phyloP scores from a whole-genome alignment of 1,284 basidiomycete genomes.

The Entoloma clypeatum region DNA sequence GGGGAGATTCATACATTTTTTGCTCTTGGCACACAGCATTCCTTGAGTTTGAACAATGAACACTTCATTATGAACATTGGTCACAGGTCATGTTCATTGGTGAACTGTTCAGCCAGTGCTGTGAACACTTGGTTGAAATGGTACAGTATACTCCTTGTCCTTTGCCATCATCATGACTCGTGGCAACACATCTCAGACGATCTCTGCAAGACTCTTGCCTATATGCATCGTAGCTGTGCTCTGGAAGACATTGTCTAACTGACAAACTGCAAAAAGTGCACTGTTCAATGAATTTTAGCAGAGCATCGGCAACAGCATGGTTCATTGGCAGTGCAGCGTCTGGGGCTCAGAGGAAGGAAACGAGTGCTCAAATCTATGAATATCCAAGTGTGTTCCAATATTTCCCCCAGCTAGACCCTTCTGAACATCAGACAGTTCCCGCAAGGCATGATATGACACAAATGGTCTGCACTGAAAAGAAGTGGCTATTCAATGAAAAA shows the following conservation, averaged over 20 bases:
- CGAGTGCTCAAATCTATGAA: neutral
- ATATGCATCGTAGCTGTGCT: neutral
- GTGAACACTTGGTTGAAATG: too few relatives aligned
- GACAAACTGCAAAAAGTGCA: constrained; percentile 1
- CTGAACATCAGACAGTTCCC: constrained; percentile 10
- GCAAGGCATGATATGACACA: constrained; percentile 11
- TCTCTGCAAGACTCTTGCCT: too few relatives aligned
- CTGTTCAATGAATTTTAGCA: neutral
- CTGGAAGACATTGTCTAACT: constrained; percentile 1
- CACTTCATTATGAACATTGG: too few relatives aligned
- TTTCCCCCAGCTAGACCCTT: neutral
- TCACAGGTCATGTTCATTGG: too few relatives aligned
- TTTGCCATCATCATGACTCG: too few relatives aligned
- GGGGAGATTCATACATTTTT: too few relatives aligned
- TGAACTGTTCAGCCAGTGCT: too few relatives aligned
- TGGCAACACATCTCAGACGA: too few relatives aligned
- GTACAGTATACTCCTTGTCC: too few relatives aligned
- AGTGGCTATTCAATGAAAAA: constrained; percentile 18
- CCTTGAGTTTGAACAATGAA: too few relatives aligned
- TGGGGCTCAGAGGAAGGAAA: neutral
- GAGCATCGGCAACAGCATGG: neutral
- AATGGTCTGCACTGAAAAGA: constrained; percentile 16
- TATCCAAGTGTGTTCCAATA: constrained; percentile 4
- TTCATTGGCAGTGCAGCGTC: neutral
- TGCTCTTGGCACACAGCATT: too few relatives aligned